phyloP scores from a whole-genome alignment of 208 protist species.

The Vickermania spadyakhi region DNA sequence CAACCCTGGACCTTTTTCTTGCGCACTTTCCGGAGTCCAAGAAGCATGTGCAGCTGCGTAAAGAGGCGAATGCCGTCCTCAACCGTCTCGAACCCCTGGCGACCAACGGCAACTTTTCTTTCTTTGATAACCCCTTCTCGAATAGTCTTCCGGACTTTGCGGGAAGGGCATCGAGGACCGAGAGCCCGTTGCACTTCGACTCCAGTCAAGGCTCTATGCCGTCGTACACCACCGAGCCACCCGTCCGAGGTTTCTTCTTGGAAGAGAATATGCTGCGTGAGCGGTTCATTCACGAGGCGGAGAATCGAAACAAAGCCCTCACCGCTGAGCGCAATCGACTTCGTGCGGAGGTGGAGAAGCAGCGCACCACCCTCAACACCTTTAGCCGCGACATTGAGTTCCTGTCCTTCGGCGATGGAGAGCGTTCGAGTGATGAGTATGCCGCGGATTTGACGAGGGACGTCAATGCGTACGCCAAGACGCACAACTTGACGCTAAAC shows the following conservation, averaged over 20 bases:
- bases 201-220: neutral
- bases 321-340: slow-evolving; percentile 30
- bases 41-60: slow-evolving; percentile 51
- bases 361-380: slow-evolving; percentile 28
- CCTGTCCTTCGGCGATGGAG: slow-evolving; percentile 30
- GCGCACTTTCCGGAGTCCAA: slow-evolving; percentile 54
- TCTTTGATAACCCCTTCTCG: neutral
- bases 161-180: too few species aligned
- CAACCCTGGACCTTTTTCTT: slow-evolving; percentile 35
- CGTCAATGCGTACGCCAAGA: slow-evolving; percentile 49
- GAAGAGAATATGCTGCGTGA: slow-evolving; percentile 25
- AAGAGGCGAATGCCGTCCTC: slow-evolving; percentile 46
- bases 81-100: slow-evolving; percentile 8
- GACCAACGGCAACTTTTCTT: neutral
- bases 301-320: slow-evolving; percentile 48
- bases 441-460: slow-evolving; percentile 58
- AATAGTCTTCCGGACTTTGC: too few species aligned
- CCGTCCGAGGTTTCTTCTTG: slow-evolving; percentile 28
- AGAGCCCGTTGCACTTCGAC: neutral
- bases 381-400: slow-evolving; percentile 40
- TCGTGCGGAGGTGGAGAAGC: slow-evolving; percentile 22
- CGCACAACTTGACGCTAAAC: slow-evolving; percentile 24
- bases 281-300: slow-evolving; percentile 47
- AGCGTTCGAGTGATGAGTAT: slow-evolving; percentile 38
- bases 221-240: slow-evolving; percentile 1